phyloP scores from a whole-genome alignment of 2,329 filamentous ascomycete species.

The Arthrobotrys entomopaga region DNA sequence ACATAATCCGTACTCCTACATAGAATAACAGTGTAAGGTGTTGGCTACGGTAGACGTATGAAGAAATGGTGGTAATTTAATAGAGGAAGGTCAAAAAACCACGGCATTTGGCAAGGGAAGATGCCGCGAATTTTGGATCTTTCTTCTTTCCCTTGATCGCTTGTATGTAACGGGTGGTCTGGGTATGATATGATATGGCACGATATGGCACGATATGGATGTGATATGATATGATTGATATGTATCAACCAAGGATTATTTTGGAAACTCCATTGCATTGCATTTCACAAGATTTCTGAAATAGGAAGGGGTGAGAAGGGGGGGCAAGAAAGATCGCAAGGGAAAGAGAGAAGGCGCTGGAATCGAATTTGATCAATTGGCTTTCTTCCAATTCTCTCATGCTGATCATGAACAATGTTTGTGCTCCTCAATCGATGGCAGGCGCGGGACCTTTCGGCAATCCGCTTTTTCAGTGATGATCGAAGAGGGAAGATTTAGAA shows the following conservation, averaged over 20 bases:
- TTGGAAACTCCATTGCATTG: background rate
- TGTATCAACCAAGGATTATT: too few species aligned
- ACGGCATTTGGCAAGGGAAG: conserved; percentile 1
- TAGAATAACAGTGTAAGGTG: conserved; percentile 11
- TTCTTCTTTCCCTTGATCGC: background rate
- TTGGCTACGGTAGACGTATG: conserved; percentile 42
- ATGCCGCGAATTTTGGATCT: conserved; percentile 6
- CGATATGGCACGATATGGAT: background rate
- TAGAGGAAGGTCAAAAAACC: background rate
- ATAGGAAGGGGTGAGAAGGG: background rate
- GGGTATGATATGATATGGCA: conserved; percentile 29
- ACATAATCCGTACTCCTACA: background rate
- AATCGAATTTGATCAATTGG: conserved; percentile 11
- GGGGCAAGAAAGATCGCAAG: background rate
- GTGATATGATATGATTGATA: too few species aligned
- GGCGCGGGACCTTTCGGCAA: conserved; percentile 38
- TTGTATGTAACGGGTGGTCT: background rate
- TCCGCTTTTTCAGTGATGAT: background rate
- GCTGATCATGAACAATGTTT: background rate
- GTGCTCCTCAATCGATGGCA: background rate
- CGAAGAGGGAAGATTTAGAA: conserved; percentile 1
- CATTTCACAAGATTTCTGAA: conserved; percentile 9
- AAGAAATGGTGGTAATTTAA: conserved; percentile 31
- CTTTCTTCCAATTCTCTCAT: conserved; percentile 1
- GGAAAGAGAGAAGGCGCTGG: conserved; percentile 9